Percentiles rank a stretch among this genome's conserved stretches.
These are phyloP conservation scores for Oxytropis ochrocephala DNA, from an alignment of 306 rosid species.

Conservation along the genomic window DNA sequence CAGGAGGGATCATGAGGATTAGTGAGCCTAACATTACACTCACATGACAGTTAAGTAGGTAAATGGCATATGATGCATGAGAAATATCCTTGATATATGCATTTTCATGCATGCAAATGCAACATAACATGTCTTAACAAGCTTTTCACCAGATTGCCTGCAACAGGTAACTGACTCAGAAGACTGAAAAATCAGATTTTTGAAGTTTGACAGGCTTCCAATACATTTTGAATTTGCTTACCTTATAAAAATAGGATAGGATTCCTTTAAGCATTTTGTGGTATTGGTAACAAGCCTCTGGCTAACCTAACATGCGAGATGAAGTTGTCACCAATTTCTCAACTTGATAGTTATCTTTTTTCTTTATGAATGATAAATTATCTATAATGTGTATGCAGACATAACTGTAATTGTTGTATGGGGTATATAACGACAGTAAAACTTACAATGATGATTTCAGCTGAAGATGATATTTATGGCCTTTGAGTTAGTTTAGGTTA, in stretches of 20 bases:
- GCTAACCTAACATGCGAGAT: neutral
- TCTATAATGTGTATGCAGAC: neutral
- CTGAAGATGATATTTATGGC: neutral
- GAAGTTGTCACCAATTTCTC: slow-evolving; percentile 15
- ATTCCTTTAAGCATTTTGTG: neutral
- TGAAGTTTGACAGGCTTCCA: slow-evolving; percentile 28
- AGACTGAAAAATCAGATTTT: slow-evolving; percentile 23
- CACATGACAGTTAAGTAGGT: slow-evolving; percentile 42
- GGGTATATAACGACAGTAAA: neutral
- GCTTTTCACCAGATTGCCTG: slow-evolving; percentile 26
- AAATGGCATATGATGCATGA: slow-evolving; percentile 8
- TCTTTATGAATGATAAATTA: neutral
- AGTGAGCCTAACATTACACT: slow-evolving; percentile 31
- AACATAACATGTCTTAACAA: neutral
- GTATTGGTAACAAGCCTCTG: slow-evolving; percentile 14
- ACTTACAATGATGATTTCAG: neutral
- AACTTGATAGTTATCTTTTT: neutral
- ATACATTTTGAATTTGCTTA: slow-evolving; percentile 25
- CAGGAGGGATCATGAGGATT: slow-evolving; percentile 28
- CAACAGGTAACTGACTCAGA: slow-evolving; percentile 25
- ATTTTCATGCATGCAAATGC: slow-evolving; percentile 4
- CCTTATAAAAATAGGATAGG: slow-evolving; percentile 14
- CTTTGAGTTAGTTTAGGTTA: neutral
- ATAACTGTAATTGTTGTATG: neutral
- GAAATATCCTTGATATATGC: neutral